Base-by-base conservation (phyloP, 2,329 filamentous ascomycete species). In the Calonectria leucothoes region DNA sequence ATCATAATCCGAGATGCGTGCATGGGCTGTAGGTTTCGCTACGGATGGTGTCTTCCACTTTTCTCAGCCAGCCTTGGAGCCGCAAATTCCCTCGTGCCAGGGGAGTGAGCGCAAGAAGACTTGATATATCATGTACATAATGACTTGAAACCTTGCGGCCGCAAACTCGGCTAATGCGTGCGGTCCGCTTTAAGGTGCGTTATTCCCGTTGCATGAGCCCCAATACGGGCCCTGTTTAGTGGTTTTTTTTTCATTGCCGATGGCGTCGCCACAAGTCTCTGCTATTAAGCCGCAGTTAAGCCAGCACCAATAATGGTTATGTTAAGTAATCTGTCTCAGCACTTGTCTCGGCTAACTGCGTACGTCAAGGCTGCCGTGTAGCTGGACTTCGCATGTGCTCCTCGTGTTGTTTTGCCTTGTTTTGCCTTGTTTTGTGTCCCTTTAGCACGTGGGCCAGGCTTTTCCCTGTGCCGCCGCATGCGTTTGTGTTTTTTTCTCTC, bases 201-300 rank as follows among this genome's bases (percentile, higher is more conserved):
- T 76, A 76, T 76, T 76, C 74, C 74, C 72, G 72, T 69, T 35
- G 55, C 55, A 68, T 48, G 63, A 70, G 64, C 69, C 55, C 51
- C 71, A 69, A 49, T 59, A 45, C 31, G 59, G 57, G n/a, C 45
- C 45, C 29, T 39, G 33, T 61, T 61, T 61, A 61, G 55, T 61
- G 49, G 25, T 11, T n/a, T 52, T 52, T 52, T 52, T n/a, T n/a
- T n/a, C 39, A 64, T 71, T 37, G 63, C 25, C 37, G 66, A 65
- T 75, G 74, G 72, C 74, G 66, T 66, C 69, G 72, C 69, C 66
- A 74, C 69, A 72, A 68, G 63, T n/a, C 29, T 49, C 23, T 71
- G 14, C 35, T 15, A 55, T 61, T 72, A 71, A 79, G 74, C 76
- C 74, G 75, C 74, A 72, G 61, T 70, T 69, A 45, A 29, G 35